Percentiles rank a stretch among this genome's conserved stretches.
Conservation (phyloP, 768 basidiomycete species). For the Phlebiopsis gigantea region DNA sequence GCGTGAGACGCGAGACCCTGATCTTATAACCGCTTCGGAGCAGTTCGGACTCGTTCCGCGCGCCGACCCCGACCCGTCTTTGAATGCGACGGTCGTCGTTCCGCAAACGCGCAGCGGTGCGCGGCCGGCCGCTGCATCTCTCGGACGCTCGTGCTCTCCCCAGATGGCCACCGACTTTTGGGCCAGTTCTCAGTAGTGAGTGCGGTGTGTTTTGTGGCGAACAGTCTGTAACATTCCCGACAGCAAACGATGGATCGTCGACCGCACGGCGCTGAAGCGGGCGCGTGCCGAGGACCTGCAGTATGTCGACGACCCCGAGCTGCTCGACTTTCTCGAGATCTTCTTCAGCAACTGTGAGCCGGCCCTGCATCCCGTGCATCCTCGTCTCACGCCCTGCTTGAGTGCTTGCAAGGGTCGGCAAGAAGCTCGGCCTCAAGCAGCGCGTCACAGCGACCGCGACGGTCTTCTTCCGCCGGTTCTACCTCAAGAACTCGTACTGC, state of each 20-base stretch:
- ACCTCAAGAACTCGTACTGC: slow-evolving; percentile 91
- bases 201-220: slow-evolving; percentile 12
- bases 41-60: slow-evolving; percentile 13
- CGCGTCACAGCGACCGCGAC: slow-evolving; percentile 91
- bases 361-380: no score
- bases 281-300: slow-evolving; percentile 75
- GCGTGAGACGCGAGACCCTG: slow-evolving; percentile 6
- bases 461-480: slow-evolving; percentile 95
- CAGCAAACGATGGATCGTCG: slow-evolving; percentile 91
- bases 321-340: slow-evolving; percentile 76
- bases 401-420: slow-evolving; percentile 87
- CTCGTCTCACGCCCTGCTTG: not conserved
- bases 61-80: slow-evolving; percentile 2
- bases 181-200: slow-evolving; percentile 86
- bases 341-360: slow-evolving; percentile 79
- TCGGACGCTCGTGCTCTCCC: not conserved
- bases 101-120: not conserved
- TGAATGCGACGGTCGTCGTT: not conserved
- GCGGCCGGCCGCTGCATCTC: not conserved
- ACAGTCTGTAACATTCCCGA: slow-evolving; percentile 13
- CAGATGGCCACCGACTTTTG: slow-evolving; percentile 88
- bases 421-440: slow-evolving; percentile 78
- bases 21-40: slow-evolving; percentile 12
- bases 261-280: slow-evolving; percentile 65
- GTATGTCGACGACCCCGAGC: slow-evolving; percentile 74